Conservation (phyloP, 768 basidiomycete genomes). For the Cubamyces sp. region DNA sequence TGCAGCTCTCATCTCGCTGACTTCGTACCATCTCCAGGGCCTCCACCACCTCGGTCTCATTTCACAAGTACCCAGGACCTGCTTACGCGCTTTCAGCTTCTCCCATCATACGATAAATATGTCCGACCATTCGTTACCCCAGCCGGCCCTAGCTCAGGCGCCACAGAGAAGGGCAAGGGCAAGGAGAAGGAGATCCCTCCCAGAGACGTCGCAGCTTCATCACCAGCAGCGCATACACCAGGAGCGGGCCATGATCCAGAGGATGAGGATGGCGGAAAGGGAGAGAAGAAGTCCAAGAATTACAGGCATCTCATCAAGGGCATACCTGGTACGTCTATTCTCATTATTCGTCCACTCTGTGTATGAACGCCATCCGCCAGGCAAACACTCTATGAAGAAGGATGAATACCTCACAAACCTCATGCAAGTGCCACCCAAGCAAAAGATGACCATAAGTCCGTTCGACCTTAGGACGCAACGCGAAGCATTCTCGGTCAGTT, state of each 20-base stretch:
- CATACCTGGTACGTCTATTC: conserved; percentile 59
- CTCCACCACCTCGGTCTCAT: conserved; percentile 40
- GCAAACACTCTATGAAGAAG: conserved; percentile 82
- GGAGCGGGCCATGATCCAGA: conserved; percentile 52
- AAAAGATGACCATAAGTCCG: conserved; percentile 59
- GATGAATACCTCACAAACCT: conserved; percentile 70
- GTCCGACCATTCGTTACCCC: conserved; percentile 58
- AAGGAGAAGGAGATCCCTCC: conserved; percentile 32
- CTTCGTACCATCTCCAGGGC: conserved; percentile 20
- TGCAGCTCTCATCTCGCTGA: conserved; percentile 20
- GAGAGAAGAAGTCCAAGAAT: conserved; percentile 76
- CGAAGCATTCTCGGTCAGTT: conserved; percentile 73
- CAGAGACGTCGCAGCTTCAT: conserved; percentile 20
- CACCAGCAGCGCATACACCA: conserved; percentile 37
- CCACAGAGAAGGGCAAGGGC: conserved; percentile 38
- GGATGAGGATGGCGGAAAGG: conserved; percentile 56
- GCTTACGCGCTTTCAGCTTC: conserved; percentile 69
- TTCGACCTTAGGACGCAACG: conserved; percentile 71
- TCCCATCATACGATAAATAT: conserved; percentile 80
- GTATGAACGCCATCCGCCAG: conserved; percentile 37
- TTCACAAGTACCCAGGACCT: conserved; percentile 82
- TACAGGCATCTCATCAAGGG: conserved; percentile 80
- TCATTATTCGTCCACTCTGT: not conserved
- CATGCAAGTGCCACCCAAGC: conserved; percentile 73
- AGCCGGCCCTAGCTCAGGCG: conserved; percentile 34